Base-by-base conservation (phyloP, 176 grass and related monocot genomes). In the Oryza glaberrima region DNA sequence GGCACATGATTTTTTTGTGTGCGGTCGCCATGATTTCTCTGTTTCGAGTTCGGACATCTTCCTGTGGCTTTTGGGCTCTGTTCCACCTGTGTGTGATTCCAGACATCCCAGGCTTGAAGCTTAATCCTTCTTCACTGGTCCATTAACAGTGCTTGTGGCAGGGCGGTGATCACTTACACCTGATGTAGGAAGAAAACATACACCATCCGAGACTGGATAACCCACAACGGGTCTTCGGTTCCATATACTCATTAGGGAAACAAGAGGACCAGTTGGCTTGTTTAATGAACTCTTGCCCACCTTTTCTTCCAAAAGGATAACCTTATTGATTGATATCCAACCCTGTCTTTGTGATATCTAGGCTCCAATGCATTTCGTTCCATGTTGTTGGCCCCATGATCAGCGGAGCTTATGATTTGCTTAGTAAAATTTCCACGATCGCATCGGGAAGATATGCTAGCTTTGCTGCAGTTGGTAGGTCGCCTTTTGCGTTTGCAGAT, bases 191-290 rank as follows among this genome's bases (percentile, higher is more conserved):
- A 49, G 69, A 28, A 16, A 67, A 64, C 69, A 73, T 19, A 78
- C 78, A 83, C 84, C 84, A 72, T 94, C 80, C 0, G 81, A 65
- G 23, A 96, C 65, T 22, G 94, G 96, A 66, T 96, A 94, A 12
- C 96, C 96, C 28, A 99, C 91, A 64, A 99, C 88, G 0, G 90
- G 88, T 86, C 88, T 99, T 69, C 65, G 58, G 19, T 92, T 92
- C 68, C 88, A 90, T 77, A 67, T 99, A 86, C 96, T 99, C 91
- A 93, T 94, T 4, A 99, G 94, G 78, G 94, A 99, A 63, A 96
- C 92, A 19, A 96, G 96, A 35, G 96, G 78, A 60, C 65, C 86
- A 26, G 67, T 4, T 1, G 45, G 30, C 20, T 83, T 84, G 78
- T 67, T 65, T 70, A 81, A 25, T 72, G 65, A 74, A 74, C 0